Evolutionary conservation across 1,284 basidiomycete genomes (phyloP).

Genomic region (Fomitopsis schrenkii): DNA sequence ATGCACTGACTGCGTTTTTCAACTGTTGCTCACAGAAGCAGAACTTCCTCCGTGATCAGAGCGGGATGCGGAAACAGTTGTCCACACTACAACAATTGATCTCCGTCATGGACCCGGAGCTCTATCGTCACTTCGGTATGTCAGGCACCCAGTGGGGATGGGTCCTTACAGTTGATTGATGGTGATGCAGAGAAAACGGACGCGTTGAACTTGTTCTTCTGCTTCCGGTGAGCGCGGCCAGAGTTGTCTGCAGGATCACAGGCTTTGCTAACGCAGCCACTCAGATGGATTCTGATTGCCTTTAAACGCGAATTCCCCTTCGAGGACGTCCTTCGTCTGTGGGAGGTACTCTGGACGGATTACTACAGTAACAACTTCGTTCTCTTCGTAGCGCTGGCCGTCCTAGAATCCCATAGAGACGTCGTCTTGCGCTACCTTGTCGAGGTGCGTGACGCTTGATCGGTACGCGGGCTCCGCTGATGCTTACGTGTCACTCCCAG

Average conservation of each 20-base stretch:
- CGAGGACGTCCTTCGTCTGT: constrained; percentile 82
- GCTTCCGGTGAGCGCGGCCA: constrained; percentile 70
- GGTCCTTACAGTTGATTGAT: constrained; percentile 5
- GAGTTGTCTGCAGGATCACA: no score
- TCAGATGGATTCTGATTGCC: constrained; percentile 78
- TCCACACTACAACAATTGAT: constrained; percentile 89
- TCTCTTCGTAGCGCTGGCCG: constrained; percentile 91
- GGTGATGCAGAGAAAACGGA: constrained; percentile 74
- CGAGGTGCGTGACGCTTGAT: constrained; percentile 51
- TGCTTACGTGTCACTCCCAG: constrained; percentile 29
- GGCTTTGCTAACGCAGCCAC: not conserved
- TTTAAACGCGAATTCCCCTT: constrained; percentile 97
- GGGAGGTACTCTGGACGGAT: constrained; percentile 97
- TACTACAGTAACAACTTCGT: constrained; percentile 86
- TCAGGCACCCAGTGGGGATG: not conserved
- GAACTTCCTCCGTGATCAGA: constrained; percentile 96
- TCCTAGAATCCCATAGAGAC: constrained; percentile 92
- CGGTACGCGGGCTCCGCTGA: not conserved
- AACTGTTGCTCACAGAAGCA: constrained; percentile 55
- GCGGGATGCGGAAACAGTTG: constrained; percentile 95
- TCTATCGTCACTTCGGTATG: constrained; percentile 83
- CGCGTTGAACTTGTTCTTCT: constrained; percentile 95
- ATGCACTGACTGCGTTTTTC: not conserved
- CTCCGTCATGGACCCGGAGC: constrained; percentile 88
- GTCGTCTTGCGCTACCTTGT: constrained; percentile 91